Percentiles rank a stretch among this genome's conserved stretches.
These are phyloP conservation scores for Neoscytalidium dimidiatum DNA, from an alignment of 2,329 filamentous ascomycete genomes.

Conservation along the genomic window DNA sequence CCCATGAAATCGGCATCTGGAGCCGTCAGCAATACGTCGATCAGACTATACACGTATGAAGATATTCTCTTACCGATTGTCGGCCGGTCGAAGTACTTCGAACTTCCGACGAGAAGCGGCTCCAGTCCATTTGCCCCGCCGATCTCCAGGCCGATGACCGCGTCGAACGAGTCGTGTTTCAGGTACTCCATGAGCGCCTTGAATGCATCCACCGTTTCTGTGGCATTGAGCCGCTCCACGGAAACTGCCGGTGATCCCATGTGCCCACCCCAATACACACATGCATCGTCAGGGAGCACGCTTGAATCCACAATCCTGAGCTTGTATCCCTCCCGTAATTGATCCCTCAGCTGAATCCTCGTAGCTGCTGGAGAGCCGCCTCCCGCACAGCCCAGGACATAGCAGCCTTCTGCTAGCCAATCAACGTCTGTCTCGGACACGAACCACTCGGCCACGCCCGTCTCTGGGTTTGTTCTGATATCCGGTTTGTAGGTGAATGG, in stretches of 20 bases:
- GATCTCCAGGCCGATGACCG: slow-evolving; percentile 46
- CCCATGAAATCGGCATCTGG: slow-evolving; percentile 18
- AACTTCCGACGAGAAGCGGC: slow-evolving; percentile 27
- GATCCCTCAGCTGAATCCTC: slow-evolving; percentile 45
- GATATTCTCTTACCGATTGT: slow-evolving; percentile 10
- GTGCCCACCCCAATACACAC: slow-evolving; percentile 49
- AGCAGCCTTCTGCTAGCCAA: slow-evolving; percentile 51
- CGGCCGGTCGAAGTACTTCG: slow-evolving; percentile 27
- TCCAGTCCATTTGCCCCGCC: slow-evolving; percentile 48
- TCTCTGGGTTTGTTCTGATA: slow-evolving; percentile 33
- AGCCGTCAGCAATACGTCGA: slow-evolving; percentile 1
- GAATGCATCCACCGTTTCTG: slow-evolving; percentile 44
- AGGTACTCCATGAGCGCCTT: slow-evolving; percentile 38
- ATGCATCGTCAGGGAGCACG: slow-evolving; percentile 46
- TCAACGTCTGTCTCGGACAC: slow-evolving; percentile 48
- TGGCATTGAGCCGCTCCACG: slow-evolving; percentile 42
- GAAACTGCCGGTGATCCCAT: slow-evolving; percentile 48
- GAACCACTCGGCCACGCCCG: slow-evolving; percentile 37
- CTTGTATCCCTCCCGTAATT: slow-evolving; percentile 41
- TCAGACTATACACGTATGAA: not conserved
- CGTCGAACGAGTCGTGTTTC: slow-evolving; percentile 34
- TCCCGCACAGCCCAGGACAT: slow-evolving; percentile 52
- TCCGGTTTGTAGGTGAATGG: slow-evolving; percentile 43
- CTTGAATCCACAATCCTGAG: slow-evolving; percentile 45
- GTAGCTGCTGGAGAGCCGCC: slow-evolving; percentile 50